Evolutionary conservation across 2,329 filamentous ascomycete genomes (phyloP).

Genomic region (Ophiostoma australiae): DNA sequence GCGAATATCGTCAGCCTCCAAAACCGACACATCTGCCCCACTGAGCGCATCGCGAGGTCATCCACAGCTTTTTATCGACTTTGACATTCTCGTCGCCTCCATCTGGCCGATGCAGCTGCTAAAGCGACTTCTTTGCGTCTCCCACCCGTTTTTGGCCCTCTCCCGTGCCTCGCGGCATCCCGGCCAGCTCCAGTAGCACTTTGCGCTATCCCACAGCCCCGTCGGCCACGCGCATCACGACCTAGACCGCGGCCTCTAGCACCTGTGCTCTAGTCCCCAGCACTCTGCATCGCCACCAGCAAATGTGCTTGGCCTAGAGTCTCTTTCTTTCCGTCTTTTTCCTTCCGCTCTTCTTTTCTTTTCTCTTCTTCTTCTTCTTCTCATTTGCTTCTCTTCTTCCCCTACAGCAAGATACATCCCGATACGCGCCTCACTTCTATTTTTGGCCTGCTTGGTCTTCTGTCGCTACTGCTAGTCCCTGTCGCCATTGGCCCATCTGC

Average conservation of each 20-base stretch:
- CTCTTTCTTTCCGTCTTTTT: not conserved
- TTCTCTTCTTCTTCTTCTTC: not conserved
- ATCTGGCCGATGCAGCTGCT: not conserved
- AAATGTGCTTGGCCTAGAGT: slow-evolving; percentile 9
- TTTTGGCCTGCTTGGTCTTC: not conserved
- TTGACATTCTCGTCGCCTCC: not conserved
- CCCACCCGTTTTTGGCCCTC: not conserved
- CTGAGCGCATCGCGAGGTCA: not conserved
- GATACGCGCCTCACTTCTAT: not conserved
- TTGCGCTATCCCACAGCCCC: slow-evolving; percentile 11
- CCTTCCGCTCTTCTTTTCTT: not conserved
- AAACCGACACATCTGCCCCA: not conserved
- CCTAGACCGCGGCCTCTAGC: not conserved
- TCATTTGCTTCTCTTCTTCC: not conserved
- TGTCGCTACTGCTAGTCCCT: slow-evolving; percentile 8
- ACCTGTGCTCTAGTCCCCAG: not conserved
- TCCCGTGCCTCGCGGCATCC: not conserved
- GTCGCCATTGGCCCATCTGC: slow-evolving; percentile 17
- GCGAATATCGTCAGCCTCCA: not conserved
- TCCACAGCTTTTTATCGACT: not conserved
- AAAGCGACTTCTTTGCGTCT: no score
- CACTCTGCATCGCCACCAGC: slow-evolving; percentile 6
- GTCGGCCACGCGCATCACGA: slow-evolving; percentile 18
- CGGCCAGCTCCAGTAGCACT: slow-evolving; percentile 6
- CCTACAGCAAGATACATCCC: not conserved